Evolutionary conservation across 2,329 filamentous ascomycete genomes (phyloP), one percentile per base, ranked within the genome.

Genomic region (Xylaria sp.): DNA sequence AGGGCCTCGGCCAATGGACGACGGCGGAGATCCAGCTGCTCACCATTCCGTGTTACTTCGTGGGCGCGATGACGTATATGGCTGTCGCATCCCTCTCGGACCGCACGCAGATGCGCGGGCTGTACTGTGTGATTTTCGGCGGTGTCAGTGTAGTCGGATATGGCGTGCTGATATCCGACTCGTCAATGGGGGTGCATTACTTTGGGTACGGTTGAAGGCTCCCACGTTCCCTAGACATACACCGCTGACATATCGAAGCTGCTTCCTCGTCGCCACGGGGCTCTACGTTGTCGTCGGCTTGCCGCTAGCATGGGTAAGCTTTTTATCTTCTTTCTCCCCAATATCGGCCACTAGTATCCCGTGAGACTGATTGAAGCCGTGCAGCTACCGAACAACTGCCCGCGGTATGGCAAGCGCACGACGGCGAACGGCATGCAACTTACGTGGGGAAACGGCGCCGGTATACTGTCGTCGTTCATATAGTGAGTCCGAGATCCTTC

Each of bases 21-120:
- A 76, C 76, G 0, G 82, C 88, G 0, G 78, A 89, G 65, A 83
- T 90, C 5, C 89, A 92, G 69, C 83, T 90, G 26, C 79, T 92
- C 29, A 92, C 90, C 0, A 88, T 93, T 43, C 90, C 90, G 0
- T 91, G 88, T 70, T 92, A 92, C 68, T 83, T 84, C 4, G 69
- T 91, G 4, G 90, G 89, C 3, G 89, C 89, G 0, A 76, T 87
- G 5, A 82, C 81, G 0, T 92, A 91, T 68, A 82, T 92, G 68
- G 59, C 77, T 7, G 77, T 84, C 2, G 89, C 89, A 0, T 82
- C 80, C 63, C 71, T 89, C 41, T 90, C 87, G 4, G 90, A 93
- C 67, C 78, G 79, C 50, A 76, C 80, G 57, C 88, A 91, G 71
- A 79, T 76, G 52, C 82, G 90, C 39, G 89, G 81, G 0, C 60